Evolutionary conservation across 257 asterid genomes (phyloP).

Genomic region (Mitragyna speciosa): DNA sequence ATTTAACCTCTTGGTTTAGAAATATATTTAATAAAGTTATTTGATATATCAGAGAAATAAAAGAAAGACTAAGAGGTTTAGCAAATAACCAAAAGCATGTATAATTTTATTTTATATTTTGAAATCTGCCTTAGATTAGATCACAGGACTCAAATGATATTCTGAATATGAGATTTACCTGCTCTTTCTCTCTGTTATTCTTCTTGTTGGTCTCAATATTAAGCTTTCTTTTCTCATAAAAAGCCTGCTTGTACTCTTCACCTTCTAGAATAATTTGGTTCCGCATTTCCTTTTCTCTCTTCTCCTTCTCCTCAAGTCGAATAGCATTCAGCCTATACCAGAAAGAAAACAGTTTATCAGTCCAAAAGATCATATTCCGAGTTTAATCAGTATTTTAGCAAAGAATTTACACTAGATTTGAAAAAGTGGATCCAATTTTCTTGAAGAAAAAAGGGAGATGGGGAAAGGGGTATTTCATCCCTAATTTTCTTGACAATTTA

Average conservation of each 20-base stretch:
- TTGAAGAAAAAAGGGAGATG: no score
- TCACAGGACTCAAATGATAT: background rate
- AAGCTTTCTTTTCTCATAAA: constrained; percentile 76
- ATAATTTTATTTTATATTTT: background rate
- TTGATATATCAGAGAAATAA: background rate
- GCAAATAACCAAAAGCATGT: background rate
- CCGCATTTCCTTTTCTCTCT: constrained; percentile 73
- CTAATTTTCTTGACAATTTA: background rate
- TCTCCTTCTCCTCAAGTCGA: constrained; percentile 96
- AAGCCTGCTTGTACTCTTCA: constrained; percentile 68
- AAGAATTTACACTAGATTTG: background rate
- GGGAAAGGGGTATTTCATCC: background rate
- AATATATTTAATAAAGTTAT: background rate
- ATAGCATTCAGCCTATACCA: constrained; percentile 73
- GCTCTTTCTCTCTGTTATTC: constrained; percentile 74
- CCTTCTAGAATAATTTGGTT: constrained; percentile 85
- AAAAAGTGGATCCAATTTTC: background rate
- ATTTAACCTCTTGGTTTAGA: background rate
- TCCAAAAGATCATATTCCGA: background rate
- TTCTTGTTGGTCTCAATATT: constrained; percentile 67
- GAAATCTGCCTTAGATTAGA: background rate
- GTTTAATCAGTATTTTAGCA: background rate
- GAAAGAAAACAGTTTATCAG: constrained; percentile 3
- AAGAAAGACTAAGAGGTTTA: background rate
- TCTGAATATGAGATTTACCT: constrained; percentile 42